Evolutionary conservation across 768 basidiomycete genomes (phyloP).

Genomic region (Hygrophoropsis aurantiaca): DNA sequence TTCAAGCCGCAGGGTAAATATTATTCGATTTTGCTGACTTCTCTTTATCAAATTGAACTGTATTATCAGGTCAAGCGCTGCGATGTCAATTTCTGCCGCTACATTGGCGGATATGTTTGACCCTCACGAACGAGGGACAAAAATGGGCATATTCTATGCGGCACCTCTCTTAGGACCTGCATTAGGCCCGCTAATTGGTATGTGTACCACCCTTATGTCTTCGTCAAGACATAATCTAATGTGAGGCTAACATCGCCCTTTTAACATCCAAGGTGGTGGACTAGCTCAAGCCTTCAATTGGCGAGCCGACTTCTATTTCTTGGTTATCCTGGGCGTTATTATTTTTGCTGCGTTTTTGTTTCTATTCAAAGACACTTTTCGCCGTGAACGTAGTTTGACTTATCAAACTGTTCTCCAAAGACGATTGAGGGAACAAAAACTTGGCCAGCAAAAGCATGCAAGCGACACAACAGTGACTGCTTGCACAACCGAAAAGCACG

Average conservation of each 20-base stretch:
- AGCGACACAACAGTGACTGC: slow-evolving; percentile 17
- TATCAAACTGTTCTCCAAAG: slow-evolving; percentile 69
- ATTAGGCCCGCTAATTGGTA: slow-evolving; percentile 47
- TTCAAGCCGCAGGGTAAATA: slow-evolving; percentile 66
- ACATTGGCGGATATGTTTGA: slow-evolving; percentile 81
- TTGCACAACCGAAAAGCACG: slow-evolving; percentile 1
- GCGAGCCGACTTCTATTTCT: slow-evolving; percentile 84
- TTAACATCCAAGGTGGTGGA: slow-evolving; percentile 58
- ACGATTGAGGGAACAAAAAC: slow-evolving; percentile 29
- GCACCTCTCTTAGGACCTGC: slow-evolving; percentile 76
- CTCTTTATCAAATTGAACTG: slow-evolving; percentile 9
- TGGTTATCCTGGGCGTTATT: slow-evolving; percentile 58
- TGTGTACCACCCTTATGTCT: too few species aligned
- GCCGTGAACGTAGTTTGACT: slow-evolving; percentile 75
- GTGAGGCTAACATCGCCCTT: too few species aligned
- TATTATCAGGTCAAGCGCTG: slow-evolving; percentile 60
- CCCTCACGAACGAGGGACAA: slow-evolving; percentile 68
- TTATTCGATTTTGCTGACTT: slow-evolving; percentile 1
- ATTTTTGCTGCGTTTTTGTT: slow-evolving; percentile 58
- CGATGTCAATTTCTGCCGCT: slow-evolving; percentile 71
- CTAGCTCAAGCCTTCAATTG: slow-evolving; percentile 69
- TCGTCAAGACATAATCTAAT: too few species aligned
- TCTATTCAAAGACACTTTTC: slow-evolving; percentile 81
- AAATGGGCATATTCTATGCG: slow-evolving; percentile 81
- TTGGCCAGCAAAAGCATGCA: slow-evolving; percentile 15